Percentiles rank a stretch among this genome's conserved stretches.
phyloP scores from a whole-genome alignment of 768 basidiomycete genomes.

The Boletales sp. region DNA sequence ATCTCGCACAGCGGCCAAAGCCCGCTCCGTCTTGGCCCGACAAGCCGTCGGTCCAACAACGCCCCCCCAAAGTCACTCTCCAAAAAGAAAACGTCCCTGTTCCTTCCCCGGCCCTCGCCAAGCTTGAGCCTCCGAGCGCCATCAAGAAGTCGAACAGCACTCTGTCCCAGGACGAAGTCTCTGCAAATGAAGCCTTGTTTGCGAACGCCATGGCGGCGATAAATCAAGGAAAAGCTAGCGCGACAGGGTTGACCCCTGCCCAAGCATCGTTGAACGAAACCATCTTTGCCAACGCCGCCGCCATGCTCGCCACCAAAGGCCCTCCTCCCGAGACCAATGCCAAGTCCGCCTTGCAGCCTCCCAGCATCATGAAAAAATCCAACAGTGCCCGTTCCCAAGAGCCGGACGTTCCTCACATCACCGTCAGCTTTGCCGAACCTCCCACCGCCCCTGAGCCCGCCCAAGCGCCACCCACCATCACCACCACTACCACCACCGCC shows the following conservation, averaged over 20 bases:
- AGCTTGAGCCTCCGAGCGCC: slow-evolving; percentile 18
- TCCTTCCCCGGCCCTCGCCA: slow-evolving; percentile 8
- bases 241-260: slow-evolving; percentile 9
- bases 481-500: not conserved
- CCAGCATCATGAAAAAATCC: slow-evolving; percentile 26
- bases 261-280: slow-evolving; percentile 26
- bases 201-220: slow-evolving; percentile 23
- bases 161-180: slow-evolving; percentile 24
- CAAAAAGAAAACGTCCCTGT: slow-evolving; percentile 29
- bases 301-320: slow-evolving; percentile 10
- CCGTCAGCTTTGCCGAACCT: slow-evolving; percentile 24
- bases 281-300: slow-evolving; percentile 21
- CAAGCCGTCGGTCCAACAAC: slow-evolving; percentile 11
- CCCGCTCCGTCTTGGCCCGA: slow-evolving; percentile 13
- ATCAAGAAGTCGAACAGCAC: slow-evolving; percentile 25
- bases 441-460: slow-evolving; percentile 5
- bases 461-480: slow-evolving; percentile 9
- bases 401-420: slow-evolving; percentile 25
- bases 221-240: slow-evolving; percentile 8
- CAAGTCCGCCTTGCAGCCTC: slow-evolving; percentile 13
- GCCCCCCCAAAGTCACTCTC: slow-evolving; percentile 11
- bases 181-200: slow-evolving; percentile 25
- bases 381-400: slow-evolving; percentile 25
- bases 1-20: slow-evolving; percentile 20
- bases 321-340: slow-evolving; percentile 2